Base-by-base conservation (phyloP, 371 early-diverging fungal species). In the Astathelohania contejeani region DNA sequence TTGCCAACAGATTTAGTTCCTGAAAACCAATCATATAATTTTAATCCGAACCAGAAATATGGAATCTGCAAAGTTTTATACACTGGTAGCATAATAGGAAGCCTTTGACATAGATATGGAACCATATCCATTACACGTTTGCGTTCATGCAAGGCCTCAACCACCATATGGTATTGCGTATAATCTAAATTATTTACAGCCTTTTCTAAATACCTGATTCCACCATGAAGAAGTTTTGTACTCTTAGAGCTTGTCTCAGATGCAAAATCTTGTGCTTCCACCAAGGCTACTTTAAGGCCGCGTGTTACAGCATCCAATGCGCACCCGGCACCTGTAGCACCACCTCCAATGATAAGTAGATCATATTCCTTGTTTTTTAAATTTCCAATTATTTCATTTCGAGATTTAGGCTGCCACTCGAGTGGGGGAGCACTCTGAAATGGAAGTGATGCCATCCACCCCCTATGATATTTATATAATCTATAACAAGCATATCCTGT, bases 141-240 rank as follows among this genome's bases (percentile, higher is more conserved):
- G 66, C 98, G 83, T 76, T 95, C 98, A 53, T 85, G 83, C 59
- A 97, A 78, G 1, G 95, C 96, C 65, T 95, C 92, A 27, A 77
- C 74, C 20, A 97, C 98, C 35, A 97, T 78, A 69, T 86, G 84
- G 79, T 86, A 90, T 70, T 97, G 95, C 72, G 83, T 89, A 71
- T 82, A 83, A 65, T 90, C 92, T 18, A 90, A 73, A 46, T 89
- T 85, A 77, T 81, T 79, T 48, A 95, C 79, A 2, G 95, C 98
- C 76, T 93, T 92, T 74, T 93, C 91, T 58, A 97, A 78, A 73
- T 97, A 97, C 50, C 98, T 80, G 29, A 97, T 91, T 65, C 98
- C 98, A 55, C 98, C 98, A 68, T 97, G 98, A 18, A 97, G 86
- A 10, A 97, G 79, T 68, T 97, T 97, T 3, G 98, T 95, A 16